These are phyloP conservation scores for Paramecium octaurelia DNA, from an alignment of 73 alveolate genomes.

Conservation along the genomic window DNA sequence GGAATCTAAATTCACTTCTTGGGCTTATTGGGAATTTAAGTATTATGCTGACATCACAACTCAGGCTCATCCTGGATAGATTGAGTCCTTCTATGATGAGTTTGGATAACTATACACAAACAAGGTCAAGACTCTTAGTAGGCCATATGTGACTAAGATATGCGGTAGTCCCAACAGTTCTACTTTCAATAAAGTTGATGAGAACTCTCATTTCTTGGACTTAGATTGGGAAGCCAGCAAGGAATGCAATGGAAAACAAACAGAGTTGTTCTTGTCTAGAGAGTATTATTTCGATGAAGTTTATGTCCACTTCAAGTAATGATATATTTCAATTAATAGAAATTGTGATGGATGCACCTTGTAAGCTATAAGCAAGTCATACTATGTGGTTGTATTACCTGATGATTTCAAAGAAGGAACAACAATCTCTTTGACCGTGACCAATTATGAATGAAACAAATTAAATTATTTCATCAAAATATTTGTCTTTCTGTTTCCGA, in stretches of 20 bases:
- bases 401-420: neutral
- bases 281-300: neutral
- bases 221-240: slow-evolving; percentile 22
- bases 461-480: neutral
- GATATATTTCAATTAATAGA: neutral
- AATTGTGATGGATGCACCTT: neutral
- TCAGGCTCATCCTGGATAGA: slow-evolving; percentile 69
- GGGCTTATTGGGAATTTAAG: slow-evolving; percentile 85
- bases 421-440: neutral
- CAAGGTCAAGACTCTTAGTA: slow-evolving; percentile 69
- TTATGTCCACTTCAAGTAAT: neutral
- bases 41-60: slow-evolving; percentile 80
- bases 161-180: slow-evolving; percentile 69
- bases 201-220: neutral
- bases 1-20: slow-evolving; percentile 67
- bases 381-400: neutral
- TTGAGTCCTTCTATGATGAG: slow-evolving; percentile 73
- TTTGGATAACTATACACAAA: slow-evolving; percentile 71
- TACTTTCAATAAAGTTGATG: neutral
- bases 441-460: neutral
- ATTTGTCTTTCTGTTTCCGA: neutral
- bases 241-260: slow-evolving; percentile 14
- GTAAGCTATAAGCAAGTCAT: neutral
- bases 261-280: slow-evolving; percentile 11
- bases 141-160: slow-evolving; percentile 70